Base-by-base conservation (phyloP, 495 filamentous ascomycete species). In the Penicillium paxilli region DNA sequence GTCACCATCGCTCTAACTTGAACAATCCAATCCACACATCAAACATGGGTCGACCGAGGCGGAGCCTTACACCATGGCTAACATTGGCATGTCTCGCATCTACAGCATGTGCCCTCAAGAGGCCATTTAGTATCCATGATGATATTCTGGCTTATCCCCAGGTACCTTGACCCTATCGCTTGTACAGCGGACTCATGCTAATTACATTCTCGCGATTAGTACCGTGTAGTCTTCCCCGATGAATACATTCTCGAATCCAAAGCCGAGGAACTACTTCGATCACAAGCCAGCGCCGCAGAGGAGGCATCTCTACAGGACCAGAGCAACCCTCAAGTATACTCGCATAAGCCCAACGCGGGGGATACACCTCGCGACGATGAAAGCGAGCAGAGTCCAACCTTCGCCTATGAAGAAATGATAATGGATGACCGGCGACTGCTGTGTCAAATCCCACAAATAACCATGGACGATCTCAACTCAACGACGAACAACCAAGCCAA, bases 131-230 rank as follows among this genome's bases (percentile, higher is more conserved):
- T 62, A 87, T 96, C 26, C 84, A 95, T 62, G 92, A 98, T 65
- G 94, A 98, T 68, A 68, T 98, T 9, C 78, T 96, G 30, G 93
- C 94, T 19, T 91, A 88, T 76, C 94, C 94, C 22, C 94, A 97
- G 77, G 91, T 95, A 72, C 26, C 75, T 66, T 46, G n/a, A n/a
- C n/a, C n/a, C n/a, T n/a, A n/a, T n/a, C n/a, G n/a, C n/a, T n/a
- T n/a, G n/a, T n/a, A n/a, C n/a, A n/a, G n/a, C n/a, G n/a, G n/a
- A 42, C 20, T 23, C 4, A 3, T 20, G 40, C 40, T 42, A 12
- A 11, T 56, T 28, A 10, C 23, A 22, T 32, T 14, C 11, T 23
- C 16, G 33, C 17, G 11, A n/a, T 33, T 54, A 96, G 87, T 98
- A 87, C 64, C 87, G 96, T 68, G 81, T 98, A 5, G 69, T 87